Evolutionary conservation across 352 stramenopile genomes (phyloP).

Genomic region (Phytophthora boehmeriae): DNA sequence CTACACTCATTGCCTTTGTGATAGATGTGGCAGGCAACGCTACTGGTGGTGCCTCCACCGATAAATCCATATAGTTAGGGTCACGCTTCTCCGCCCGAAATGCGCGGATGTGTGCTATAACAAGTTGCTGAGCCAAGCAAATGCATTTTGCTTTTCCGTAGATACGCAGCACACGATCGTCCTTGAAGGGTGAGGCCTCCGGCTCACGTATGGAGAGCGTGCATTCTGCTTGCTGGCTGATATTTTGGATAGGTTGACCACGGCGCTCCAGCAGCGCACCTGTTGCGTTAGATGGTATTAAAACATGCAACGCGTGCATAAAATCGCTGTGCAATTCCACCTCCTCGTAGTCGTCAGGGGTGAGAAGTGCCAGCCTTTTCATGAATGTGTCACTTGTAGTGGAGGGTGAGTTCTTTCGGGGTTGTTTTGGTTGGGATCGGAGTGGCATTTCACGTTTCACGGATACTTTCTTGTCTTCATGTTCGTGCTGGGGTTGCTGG

Average conservation of each 20-base stretch:
- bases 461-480: constrained; percentile 5
- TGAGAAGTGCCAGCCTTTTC: constrained; percentile 28
- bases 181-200: constrained; percentile 47
- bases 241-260: constrained; percentile 53
- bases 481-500: constrained; percentile 6
- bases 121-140: constrained; percentile 61
- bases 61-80: constrained; percentile 58
- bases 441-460: constrained; percentile 4
- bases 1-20: constrained; percentile 45
- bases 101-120: constrained; percentile 61
- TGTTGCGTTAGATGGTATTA: constrained; percentile 60
- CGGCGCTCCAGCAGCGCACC: constrained; percentile 56
- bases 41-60: constrained; percentile 23
- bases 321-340: constrained; percentile 60
- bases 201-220: constrained; percentile 59
- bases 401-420: neutral
- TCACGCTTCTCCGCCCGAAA: constrained; percentile 50
- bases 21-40: constrained; percentile 45
- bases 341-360: constrained; percentile 60
- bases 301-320: constrained; percentile 62
- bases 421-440: constrained; percentile 17
- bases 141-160: constrained; percentile 65
- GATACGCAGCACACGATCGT: constrained; percentile 62
- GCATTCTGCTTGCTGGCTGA: constrained; percentile 53
- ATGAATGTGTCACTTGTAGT: constrained; percentile 13